These are phyloP conservation scores for Russula sp. DNA, from an alignment of 768 basidiomycete genomes.

Conservation along the genomic window DNA sequence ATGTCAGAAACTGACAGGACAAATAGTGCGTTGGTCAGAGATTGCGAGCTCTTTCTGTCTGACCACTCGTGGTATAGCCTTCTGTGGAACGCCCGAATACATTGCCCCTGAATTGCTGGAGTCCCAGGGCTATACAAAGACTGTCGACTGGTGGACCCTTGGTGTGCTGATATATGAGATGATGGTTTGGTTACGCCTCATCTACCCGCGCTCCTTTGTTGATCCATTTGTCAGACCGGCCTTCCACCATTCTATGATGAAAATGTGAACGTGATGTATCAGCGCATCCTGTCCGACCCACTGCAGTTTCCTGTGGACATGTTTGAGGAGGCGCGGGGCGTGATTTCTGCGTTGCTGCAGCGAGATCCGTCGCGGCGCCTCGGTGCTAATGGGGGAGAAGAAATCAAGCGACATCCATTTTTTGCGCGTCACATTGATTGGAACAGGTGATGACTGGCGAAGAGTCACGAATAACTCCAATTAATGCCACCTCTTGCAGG, in stretches of 20 bases:
- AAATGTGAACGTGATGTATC: conserved; percentile 97
- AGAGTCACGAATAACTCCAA: not conserved
- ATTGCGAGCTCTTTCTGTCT: not conserved
- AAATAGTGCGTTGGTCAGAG: conserved; percentile 55
- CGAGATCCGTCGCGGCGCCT: conserved; percentile 82
- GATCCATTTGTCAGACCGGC: conserved; percentile 56
- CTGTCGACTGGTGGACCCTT: conserved; percentile 99
- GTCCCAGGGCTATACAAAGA: conserved; percentile 95
- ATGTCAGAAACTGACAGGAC: conserved; percentile 98
- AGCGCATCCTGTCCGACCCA: conserved; percentile 90
- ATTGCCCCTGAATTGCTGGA: conserved; percentile 96
- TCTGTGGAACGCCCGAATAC: conserved; percentile 98
- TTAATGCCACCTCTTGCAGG: conserved; percentile 29
- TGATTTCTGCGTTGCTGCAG: conserved; percentile 83
- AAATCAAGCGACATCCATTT: conserved; percentile 94
- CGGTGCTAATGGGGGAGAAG: conserved; percentile 90
- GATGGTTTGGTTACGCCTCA: conserved; percentile 52
- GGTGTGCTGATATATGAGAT: conserved; percentile 96
- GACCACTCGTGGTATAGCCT: conserved; percentile 30
- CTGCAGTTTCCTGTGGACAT: conserved; percentile 89
- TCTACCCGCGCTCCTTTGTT: conserved; percentile 8
- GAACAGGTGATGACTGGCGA: conserved; percentile 46
- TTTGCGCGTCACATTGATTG: conserved; percentile 93
- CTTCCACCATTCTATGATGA: conserved; percentile 99
- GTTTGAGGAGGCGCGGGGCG: conserved; percentile 76